Base-by-base conservation (phyloP, 164 flowering plant species). In the Kalanchoe fedtschenkoi region DNA sequence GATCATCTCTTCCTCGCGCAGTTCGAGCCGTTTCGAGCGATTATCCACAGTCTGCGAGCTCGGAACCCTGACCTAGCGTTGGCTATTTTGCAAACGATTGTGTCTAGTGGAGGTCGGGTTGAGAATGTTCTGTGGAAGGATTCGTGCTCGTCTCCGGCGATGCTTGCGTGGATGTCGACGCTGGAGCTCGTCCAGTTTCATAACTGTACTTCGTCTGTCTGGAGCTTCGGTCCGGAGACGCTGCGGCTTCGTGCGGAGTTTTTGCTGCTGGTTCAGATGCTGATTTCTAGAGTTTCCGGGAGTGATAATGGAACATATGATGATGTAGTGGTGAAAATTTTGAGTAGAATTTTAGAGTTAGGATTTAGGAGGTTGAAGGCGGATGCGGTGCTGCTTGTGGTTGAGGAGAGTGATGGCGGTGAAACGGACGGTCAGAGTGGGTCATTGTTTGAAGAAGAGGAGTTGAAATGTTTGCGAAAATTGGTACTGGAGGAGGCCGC, bases 1-100 rank as follows among this genome's bases (percentile, higher is more conserved):
- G 85, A 93, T 75, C 97, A 93, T 70, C 89, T 93, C 54, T 76
- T 77, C 73, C 81, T 93, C 53, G 84, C 82, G 7, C 99, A 93
- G 66, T 90, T 88, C 80, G 99, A 93, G 68, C 80, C 96, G 6
- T 78, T 93, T 32, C 77, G 97, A 35, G 99, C 96, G 13, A 71
- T 75, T 1, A 33, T 93, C 32, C 79, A 80, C 60, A 77, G 81
- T 62, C 82, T 93, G 55, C 84, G 82, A 13, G 58, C 76, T 32
- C 69, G 83, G 11, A 75, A 80, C 58, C 88, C 91, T 0, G 72
- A 77, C 53, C 81, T 90, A 16, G 88, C 97, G 19, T 70, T 76
- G 21, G 64, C 84, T 10, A 76, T 93, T 38, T 85, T 93, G 33
- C 96, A 77, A 38, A 68, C 95, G 3, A 60, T 88, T 24, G 80